Conservation (phyloP, 306 rosid genomes). For the Leucaena leucocephala region DNA sequence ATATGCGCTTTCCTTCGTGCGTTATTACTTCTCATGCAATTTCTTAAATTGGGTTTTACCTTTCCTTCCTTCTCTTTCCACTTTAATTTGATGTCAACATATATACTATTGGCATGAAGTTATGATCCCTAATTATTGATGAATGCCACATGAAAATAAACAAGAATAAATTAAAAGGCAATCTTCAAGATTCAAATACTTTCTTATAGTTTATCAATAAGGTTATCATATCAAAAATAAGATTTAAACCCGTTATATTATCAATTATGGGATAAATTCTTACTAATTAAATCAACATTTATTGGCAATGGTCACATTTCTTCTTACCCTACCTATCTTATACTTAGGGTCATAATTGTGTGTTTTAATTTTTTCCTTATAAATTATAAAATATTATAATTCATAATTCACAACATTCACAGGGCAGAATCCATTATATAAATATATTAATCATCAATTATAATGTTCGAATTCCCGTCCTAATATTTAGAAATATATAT, state of each 20-base stretch:
- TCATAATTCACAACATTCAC: not conserved
- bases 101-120: no score
- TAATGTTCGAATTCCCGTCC: not conserved
- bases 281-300: no score
- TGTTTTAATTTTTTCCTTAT: not conserved
- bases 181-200: not conserved
- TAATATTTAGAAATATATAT: not conserved
- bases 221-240: no score
- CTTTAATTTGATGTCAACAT: not conserved
- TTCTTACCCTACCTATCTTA: no score
- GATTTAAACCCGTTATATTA: no score
- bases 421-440: not conserved
- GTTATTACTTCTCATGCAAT: not conserved
- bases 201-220: no score
- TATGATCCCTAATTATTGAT: no score
- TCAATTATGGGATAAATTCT: no score
- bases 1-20: constrained; percentile 17
- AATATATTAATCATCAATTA: not conserved
- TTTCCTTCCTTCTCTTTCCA: not conserved
- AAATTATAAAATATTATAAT: no score
- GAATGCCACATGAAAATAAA: no score
- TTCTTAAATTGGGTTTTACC: not conserved
- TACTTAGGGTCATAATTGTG: no score
- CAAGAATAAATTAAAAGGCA: not conserved
- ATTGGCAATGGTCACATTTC: no score